Conservation (phyloP, 23 red algal genomes). For the Gracilaria caudata region DNA sequence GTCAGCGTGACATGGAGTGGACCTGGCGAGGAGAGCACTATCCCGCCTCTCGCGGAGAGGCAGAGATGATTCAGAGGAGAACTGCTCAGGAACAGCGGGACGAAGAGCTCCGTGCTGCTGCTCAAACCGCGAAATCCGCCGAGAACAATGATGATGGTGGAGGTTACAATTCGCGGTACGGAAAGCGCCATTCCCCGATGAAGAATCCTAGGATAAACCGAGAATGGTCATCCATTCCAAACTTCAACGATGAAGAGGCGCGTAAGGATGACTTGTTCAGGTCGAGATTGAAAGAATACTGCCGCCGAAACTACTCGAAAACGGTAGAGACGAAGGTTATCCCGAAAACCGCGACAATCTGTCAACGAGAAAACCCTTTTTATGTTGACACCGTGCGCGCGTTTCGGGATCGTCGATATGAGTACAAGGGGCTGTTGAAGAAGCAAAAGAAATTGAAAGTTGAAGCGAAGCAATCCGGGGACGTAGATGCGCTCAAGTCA, state of each 20-base stretch:
- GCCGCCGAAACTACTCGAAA: conserved; percentile 71
- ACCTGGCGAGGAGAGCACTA: conserved; percentile 96
- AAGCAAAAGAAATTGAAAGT: conserved; percentile 63
- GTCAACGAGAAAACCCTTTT: conserved; percentile 97
- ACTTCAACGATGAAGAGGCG: conserved; percentile 61
- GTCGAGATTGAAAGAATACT: conserved; percentile 87
- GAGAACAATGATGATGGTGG: conserved; percentile 18
- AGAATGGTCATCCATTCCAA: conserved; percentile 33
- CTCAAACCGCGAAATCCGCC: not conserved
- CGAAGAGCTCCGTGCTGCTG: conserved; percentile 4
- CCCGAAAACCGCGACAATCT: conserved; percentile 82
- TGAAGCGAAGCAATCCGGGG: conserved; percentile 59
- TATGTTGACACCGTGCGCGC: conserved; percentile 99
- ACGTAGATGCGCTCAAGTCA: conserved; percentile 46
- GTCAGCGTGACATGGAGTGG: conserved; percentile 91
- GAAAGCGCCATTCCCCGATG: not conserved
- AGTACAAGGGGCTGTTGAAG: conserved; percentile 98
- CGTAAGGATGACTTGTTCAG: conserved; percentile 67
- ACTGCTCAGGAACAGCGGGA: conserved; percentile 59
- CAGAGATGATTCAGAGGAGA: conserved; percentile 78
- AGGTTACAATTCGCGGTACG: conserved; percentile 4
- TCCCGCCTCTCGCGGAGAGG: conserved; percentile 91
- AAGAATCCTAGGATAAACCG: not conserved
- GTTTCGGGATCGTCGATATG: conserved; percentile 95
- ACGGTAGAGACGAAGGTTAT: conserved; percentile 60